phyloP scores from a whole-genome alignment of 345 rosid genomes.

The Salix koriyanagi region DNA sequence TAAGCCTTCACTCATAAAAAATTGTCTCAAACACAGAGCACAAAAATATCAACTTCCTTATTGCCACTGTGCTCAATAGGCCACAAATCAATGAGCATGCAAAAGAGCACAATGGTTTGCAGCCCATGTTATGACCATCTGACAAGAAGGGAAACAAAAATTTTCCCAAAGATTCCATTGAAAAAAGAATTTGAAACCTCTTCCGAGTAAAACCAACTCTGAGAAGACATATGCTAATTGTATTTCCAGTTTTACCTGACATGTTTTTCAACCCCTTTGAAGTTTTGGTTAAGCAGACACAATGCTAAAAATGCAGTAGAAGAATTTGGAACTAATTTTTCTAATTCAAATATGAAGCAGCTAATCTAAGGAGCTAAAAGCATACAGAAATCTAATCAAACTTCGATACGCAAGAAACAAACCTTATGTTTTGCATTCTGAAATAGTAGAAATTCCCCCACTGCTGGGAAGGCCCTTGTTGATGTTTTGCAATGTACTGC shows the following conservation, averaged over 20 bases:
- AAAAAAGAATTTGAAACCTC: neutral
- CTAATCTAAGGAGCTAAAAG: neutral
- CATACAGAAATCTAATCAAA: neutral
- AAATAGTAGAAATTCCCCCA: slow-evolving; percentile 98
- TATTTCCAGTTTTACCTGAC: neutral
- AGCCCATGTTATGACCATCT: neutral
- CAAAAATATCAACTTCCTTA: neutral
- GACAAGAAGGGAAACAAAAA: neutral
- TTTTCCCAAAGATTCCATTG: neutral
- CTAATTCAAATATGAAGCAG: neutral
- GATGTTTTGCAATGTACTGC: slow-evolving; percentile 81
- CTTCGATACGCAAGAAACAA: slow-evolving; percentile 6
- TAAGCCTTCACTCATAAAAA: neutral
- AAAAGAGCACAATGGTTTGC: neutral
- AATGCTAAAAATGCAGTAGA: neutral
- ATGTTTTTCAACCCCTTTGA: neutral
- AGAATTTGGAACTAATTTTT: neutral
- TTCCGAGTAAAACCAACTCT: neutral
- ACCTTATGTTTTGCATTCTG: slow-evolving; percentile 95
- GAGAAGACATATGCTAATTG: neutral
- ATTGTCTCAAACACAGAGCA: neutral
- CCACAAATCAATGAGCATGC: neutral
- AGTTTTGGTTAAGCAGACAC: neutral
- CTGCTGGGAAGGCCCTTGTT: slow-evolving; percentile 84
- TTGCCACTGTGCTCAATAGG: neutral